Conservation (phyloP, 2,329 filamentous ascomycete species). For the Fusarium cicatricum region DNA sequence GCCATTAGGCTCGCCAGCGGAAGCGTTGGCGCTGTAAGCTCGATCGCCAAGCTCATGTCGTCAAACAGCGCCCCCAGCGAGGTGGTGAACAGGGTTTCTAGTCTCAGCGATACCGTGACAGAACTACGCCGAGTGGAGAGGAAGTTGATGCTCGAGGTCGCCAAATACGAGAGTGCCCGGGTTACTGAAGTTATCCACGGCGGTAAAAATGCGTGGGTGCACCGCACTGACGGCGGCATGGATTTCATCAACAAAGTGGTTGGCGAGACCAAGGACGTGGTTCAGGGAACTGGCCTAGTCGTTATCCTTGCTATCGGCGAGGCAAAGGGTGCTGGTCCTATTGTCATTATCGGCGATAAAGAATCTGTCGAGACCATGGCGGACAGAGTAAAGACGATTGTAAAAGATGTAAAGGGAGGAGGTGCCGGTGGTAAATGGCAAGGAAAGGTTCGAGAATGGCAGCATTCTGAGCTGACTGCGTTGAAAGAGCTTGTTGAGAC, state of each 20-base stretch:
- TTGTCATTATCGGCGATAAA: conserved; percentile 40
- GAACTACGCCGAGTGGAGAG: conserved; percentile 39
- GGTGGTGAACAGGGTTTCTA: conserved; percentile 24
- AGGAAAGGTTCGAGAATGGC: conserved; percentile 44
- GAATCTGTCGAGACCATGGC: conserved; percentile 29
- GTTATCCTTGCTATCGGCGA: conserved; percentile 42
- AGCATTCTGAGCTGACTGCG: conserved; percentile 31
- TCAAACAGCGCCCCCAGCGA: conserved; percentile 35
- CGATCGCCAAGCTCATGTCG: conserved; percentile 40
- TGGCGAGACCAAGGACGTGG: conserved; percentile 32
- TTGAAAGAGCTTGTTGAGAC: conserved; percentile 22
- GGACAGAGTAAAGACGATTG: conserved; percentile 21
- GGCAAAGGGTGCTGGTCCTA: conserved; percentile 32
- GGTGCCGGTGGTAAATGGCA: conserved; percentile 45
- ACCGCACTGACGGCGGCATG: conserved; percentile 37
- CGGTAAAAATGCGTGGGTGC: conserved; percentile 35
- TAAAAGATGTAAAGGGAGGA: conserved; percentile 42
- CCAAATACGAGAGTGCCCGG: conserved; percentile 41
- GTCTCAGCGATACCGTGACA: conserved; percentile 18
- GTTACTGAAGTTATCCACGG: conserved; percentile 19
- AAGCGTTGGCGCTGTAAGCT: conserved; percentile 35
- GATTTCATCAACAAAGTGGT: conserved; percentile 46
- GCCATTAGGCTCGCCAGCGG: conserved; percentile 37
- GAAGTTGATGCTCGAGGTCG: conserved; percentile 42
- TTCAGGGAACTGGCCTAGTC: conserved; percentile 20